Base-by-base conservation (phyloP, 331 rosid species). In the Rosa hybrid region DNA sequence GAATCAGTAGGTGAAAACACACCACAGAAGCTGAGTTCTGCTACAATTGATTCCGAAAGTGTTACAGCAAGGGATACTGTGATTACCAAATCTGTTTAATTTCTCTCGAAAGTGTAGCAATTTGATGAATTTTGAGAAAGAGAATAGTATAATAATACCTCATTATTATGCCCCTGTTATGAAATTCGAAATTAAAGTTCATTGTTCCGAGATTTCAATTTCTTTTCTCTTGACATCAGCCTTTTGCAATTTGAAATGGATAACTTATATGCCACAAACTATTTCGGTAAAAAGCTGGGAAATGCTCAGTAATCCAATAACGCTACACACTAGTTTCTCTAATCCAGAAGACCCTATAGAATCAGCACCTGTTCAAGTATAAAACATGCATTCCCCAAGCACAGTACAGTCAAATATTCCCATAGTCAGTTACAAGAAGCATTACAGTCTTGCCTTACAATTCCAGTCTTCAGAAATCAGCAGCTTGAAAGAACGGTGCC, bases 1-100 rank as follows among this genome's bases (percentile, higher is more conserved):
- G 90, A 93, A 86, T 86, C 88, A 5, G 86, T 77, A 12, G 90
- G 77, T 17, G 92, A 89, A 82, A 86, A 81, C 39, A 78, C 84
- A 63, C 80, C 82, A 49, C 80, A 72, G 67, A 90, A 88, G 82
- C 86, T 87, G 5, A 90, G 86, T 77, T 86, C 90, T 30, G 89
- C 93, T 83, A 84, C 92, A 8, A 48, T 78, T 89, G 45, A 21
- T n/a, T 77, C 80, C 11, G 89, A 81, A 79, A 81, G 82, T 38
- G 64, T 75, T 73, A 53, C 56, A 50, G 77, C 46, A 72, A 77
- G 74, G 74, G 68, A 69, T 34, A 46, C 68, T 25, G 39, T 6
- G 77, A 8, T 45, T 70, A 14, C 21, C 18, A 34, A 73, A 25
- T 65, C 53, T 50, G 27, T 62, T 20, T n/a, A 20, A 27, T 18